phyloP scores from a whole-genome alignment of 805 yeast genomes.

The Cyberlindnera euphorbiae region DNA sequence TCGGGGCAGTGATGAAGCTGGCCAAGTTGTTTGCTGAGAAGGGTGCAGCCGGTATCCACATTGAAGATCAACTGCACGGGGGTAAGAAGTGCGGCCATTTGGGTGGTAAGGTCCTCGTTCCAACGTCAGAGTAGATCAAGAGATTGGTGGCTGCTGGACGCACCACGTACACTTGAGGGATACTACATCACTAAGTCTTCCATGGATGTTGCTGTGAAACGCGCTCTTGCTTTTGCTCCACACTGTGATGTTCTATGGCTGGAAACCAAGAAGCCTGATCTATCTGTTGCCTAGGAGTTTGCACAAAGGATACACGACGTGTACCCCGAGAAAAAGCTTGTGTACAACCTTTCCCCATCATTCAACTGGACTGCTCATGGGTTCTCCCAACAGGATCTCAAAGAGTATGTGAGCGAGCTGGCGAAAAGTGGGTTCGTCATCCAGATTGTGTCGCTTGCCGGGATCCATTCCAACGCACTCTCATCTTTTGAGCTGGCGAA shows the following conservation, averaged over 20 bases:
- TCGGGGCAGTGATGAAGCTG: constrained; percentile 57
- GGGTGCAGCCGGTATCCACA: constrained; percentile 64
- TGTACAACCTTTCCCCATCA: constrained; percentile 56
- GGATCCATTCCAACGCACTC: constrained; percentile 49
- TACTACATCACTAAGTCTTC: constrained; percentile 46
- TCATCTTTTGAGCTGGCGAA: constrained; percentile 47
- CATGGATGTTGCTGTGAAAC: constrained; percentile 48
- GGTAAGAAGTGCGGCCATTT: constrained; percentile 64
- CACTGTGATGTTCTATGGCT: constrained; percentile 58
- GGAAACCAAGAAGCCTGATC: constrained; percentile 56
- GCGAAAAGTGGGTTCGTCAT: constrained; percentile 54
- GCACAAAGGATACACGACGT: constrained; percentile 42
- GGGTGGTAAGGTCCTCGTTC: constrained; percentile 58
- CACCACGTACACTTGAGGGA: constrained; percentile 56
- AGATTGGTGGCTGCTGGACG: constrained; percentile 55
- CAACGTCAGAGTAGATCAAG: constrained; percentile 50
- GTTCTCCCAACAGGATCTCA: constrained; percentile 40
- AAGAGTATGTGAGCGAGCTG: constrained; percentile 46
- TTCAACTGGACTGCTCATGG: constrained; percentile 61
- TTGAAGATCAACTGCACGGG: constrained; percentile 62
- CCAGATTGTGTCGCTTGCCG: constrained; percentile 58
- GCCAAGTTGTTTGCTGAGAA: constrained; percentile 62
- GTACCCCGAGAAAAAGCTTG: constrained; percentile 50
- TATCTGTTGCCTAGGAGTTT: constrained; percentile 40
- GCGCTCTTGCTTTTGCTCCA: constrained; percentile 52